Evolutionary conservation across 768 basidiomycete genomes (phyloP).

Genomic region (Mycena floridula): DNA sequence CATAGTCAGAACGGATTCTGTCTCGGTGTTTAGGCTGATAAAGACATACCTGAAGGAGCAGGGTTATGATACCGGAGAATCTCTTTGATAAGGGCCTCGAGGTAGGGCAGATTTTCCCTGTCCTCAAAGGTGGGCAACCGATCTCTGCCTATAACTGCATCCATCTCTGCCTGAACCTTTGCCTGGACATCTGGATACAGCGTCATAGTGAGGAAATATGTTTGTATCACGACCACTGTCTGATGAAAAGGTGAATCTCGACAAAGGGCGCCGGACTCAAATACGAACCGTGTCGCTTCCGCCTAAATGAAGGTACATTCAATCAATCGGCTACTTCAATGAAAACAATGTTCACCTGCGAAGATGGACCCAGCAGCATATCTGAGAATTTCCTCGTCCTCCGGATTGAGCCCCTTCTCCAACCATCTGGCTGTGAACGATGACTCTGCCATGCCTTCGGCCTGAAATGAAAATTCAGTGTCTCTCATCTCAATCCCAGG

Average conservation of each 20-base stretch:
- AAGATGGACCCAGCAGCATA: conserved; percentile 2
- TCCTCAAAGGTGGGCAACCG: conserved; percentile 29
- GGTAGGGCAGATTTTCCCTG: conserved; percentile 23
- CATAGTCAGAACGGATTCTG: neutral
- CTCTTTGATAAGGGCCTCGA: conserved; percentile 30
- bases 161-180: conserved; percentile 31
- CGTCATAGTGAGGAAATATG: conserved; percentile 30
- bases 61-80: conserved; percentile 26
- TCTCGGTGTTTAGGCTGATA: neutral
- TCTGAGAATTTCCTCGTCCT: conserved; percentile 18
- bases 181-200: conserved; percentile 27
- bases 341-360: neutral
- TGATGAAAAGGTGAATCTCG: conserved; percentile 12
- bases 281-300: conserved; percentile 5
- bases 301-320: neutral
- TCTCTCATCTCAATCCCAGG: neutral
- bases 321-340: neutral
- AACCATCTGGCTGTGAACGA: conserved; percentile 9
- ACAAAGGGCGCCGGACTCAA: neutral
- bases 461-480: conserved; percentile 11
- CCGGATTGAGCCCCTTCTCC: conserved; percentile 11
- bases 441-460: neutral
- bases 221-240: conserved; percentile 28
- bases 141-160: conserved; percentile 23
- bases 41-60: conserved; percentile 24